Evolutionary conservation across 257 asterid genomes (phyloP), one percentile per base, ranked within the genome.

Genomic region (Verbascum thapsus): DNA sequence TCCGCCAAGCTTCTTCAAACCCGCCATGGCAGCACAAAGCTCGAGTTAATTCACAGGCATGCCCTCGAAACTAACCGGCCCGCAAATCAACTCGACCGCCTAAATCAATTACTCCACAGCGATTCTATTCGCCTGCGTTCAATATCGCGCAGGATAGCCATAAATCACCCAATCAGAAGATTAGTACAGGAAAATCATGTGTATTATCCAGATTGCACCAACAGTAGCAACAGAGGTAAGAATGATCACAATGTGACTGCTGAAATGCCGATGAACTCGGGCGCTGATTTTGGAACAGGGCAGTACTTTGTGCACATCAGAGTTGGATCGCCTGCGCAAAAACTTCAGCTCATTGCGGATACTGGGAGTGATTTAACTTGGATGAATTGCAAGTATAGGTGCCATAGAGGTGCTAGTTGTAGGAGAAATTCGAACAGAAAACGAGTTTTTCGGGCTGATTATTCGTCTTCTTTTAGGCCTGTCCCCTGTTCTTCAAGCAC

Each of bases 281-380:
- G 70, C 0, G 89, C 88, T 0, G 92, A 85, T 44, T 65, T 37
- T 49, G 92, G 92, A 2, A 67, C 58, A 1, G 92, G 74, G 17
- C 85, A 80, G 81, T 85, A 82, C 41, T 63, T 82, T 32, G 89
- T 80, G 70, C 66, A 61, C 37, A 8, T 80, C 20, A 61, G 72
- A 17, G 71, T 75, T 20, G 92, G 92, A 8, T 68, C 85, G 30
- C 87, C 85, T 5, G 53, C 80, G 23, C 85, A 78, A 67, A 74
- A 44, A 15, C 26, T 73, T 23, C 39, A 44, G 64, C 75, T 82
- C 66, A 72, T 85, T 53, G 83, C 80, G 4, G 92, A 85, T 26
- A 85, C 92, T 0, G 92, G 87, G 26, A 85, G 92, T 16, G 92
- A 85, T 15, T 61, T 85, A 18, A 85, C 86, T 18, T 85, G 92